These are phyloP conservation scores for Arthrobotrys iridis DNA, from an alignment of 2,329 filamentous ascomycete species.

Conservation along the genomic window DNA sequence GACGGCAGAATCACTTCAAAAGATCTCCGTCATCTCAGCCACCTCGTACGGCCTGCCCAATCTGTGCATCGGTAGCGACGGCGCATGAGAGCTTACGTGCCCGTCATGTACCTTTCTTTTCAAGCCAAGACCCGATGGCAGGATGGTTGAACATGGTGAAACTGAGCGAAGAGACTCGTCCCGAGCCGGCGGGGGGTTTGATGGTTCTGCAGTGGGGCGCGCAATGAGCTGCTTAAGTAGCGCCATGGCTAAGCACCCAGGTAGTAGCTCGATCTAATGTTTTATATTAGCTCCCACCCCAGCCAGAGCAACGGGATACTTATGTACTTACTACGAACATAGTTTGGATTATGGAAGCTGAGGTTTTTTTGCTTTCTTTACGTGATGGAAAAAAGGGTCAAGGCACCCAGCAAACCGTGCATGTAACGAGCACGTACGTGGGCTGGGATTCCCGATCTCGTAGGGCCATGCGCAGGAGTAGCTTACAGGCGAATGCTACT, in stretches of 20 bases:
- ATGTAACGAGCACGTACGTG: constrained; percentile 19
- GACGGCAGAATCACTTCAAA: not conserved
- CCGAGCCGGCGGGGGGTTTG: constrained; percentile 42
- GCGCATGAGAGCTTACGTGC: constrained; percentile 6
- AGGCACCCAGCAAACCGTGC: constrained; percentile 8
- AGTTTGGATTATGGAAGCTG: not conserved
- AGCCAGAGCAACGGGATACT: too few species aligned
- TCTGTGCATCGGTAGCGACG: constrained; percentile 27
- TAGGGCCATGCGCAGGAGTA: constrained; percentile 46
- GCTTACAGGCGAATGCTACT: constrained; percentile 40
- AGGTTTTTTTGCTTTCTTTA: not conserved
- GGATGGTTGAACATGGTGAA: constrained; percentile 1
- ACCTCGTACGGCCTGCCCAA: constrained; percentile 40
- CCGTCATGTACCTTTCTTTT: constrained; percentile 11
- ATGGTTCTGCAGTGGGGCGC: not conserved
- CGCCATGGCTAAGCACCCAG: too few species aligned
- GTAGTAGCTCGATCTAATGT: too few species aligned
- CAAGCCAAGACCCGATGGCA: constrained; percentile 17
- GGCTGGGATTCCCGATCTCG: constrained; percentile 48
- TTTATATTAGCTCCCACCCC: too few species aligned
- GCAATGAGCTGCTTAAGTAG: constrained; percentile 7
- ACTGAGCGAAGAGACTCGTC: constrained; percentile 16
- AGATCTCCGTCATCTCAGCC: not conserved
- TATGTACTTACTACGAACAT: not conserved
- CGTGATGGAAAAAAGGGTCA: constrained; percentile 10